Evolutionary conservation across 78 protist genomes (phyloP), one percentile per base, ranked within the genome.

Genomic region (Dictyostelium purpureum): DNA sequence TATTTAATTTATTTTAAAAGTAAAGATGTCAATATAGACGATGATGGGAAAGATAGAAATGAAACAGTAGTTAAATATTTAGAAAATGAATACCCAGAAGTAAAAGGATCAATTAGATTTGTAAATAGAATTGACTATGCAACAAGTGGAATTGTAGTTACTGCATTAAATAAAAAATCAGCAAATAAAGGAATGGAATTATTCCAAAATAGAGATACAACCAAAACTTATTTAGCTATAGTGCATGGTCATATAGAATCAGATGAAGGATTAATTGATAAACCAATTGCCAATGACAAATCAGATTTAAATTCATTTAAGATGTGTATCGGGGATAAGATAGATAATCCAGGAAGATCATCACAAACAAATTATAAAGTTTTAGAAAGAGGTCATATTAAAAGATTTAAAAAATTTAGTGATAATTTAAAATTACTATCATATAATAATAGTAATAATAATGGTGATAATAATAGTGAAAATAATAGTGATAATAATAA

Each of bases 41-140:
- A 75, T 26, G 90, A 82, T 67, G 56, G 24, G 19, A 24, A 26
- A 35, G 57, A 82, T 38, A 26, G 90, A 42, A 37, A 43, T 11
- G 4, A 26, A 54, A 82, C 90, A 45, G 78, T 82, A 16, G 7
- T 49, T 28, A 82, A 82, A 18, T 56, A 54, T 70, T 12, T 82
- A 18, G 79, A 51, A 19, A 28, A 42, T 16, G n/a, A 12, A 19
- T 70, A 54, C 61, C 90, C 78, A 26, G 90, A 82, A 52, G 0
- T 26, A 5, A 5, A 33, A 16, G 79, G 79, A 6, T 21, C 37
- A 7, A 40, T 70, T 67, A 52, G 90, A 56, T 82, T 82, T 38
- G 90, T 70, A 14, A 82, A 82, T 82, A 26, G 90, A 56, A 70
- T 82, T 10, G 90, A 82, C 26, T 82, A 82, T 82, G 90, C 90